Evolutionary conservation across 2,329 filamentous ascomycete genomes (phyloP), one percentile per base, ranked within the genome.

Genomic region (Zymoseptoria tritici): DNA sequence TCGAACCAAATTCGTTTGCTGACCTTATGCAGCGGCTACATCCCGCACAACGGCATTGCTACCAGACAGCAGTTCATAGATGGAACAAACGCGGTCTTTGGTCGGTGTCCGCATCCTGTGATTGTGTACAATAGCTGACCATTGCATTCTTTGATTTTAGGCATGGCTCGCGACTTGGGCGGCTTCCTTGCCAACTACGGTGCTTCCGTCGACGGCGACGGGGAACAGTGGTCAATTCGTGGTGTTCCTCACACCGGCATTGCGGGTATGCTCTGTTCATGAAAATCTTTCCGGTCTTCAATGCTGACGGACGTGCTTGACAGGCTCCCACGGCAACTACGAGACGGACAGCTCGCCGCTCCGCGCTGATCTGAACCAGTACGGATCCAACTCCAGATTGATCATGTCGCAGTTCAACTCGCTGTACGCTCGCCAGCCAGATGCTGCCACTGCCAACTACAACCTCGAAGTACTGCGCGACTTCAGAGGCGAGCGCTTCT

Each of bases 41-140:
- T 73, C 1, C 71, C 72, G 3, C 70, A 68, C 57, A 70, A 73
- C 51, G 72, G 72, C 31, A 61, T 69, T 19, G 72, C 67, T n/a
- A 72, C 72, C 22, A 72, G 73, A 55, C 49, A 66, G 29, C 68
- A 75, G 52, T 72, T 74, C 62, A 63, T 72, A 55, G 63, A 69
- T 16, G 69, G 62, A 11, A 71, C 67, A 0, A 61, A 58, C 9
- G 56, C 61, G 3, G 70, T 69, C 9, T 72, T 70, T 56, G 70
- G 69, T 29, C 26, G 26, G 8, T 29, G 7, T 29, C 26, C 26
- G 26, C 26, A 29, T 29, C 26, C 26, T 29, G 26, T 9, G 26
- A 4, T 9, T 9, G 8, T 29, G 26, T 29, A 9, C 26, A 29
- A 29, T 29, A 29, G 26, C 26, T 29, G 26, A 29, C 26, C 7